phyloP scores from a whole-genome alignment of 2,329 filamentous ascomycete genomes.

The Ambrosiella cleistominuta region DNA sequence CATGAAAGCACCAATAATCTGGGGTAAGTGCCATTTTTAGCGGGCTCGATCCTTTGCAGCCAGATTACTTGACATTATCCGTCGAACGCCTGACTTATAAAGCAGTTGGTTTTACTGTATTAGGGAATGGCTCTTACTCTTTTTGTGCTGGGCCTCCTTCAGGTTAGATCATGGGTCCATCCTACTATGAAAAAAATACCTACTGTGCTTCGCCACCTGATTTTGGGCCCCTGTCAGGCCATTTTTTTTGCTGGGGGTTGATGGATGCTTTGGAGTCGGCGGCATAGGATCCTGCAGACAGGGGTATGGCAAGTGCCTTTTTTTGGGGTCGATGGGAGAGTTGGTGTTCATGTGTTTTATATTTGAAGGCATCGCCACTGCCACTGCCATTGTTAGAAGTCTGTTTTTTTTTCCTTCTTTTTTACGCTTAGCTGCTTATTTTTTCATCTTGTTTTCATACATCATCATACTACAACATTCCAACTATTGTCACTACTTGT shows the following conservation, averaged over 20 bases:
- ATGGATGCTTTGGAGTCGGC: neutral
- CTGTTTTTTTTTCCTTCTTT: neutral
- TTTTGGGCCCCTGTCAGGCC: neutral
- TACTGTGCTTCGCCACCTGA: too few species aligned
- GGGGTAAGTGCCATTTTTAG: constrained; percentile 12
- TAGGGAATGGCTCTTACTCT: neutral
- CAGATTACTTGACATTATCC: neutral
- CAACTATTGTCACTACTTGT: too few species aligned
- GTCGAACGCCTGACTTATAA: neutral
- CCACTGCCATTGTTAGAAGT: neutral
- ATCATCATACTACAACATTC: neutral
- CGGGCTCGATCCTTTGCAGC: neutral
- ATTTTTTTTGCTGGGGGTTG: neutral
- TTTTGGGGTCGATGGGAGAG: too few species aligned
- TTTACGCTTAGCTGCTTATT: neutral
- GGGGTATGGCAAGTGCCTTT: too few species aligned
- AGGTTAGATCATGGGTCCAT: neutral
- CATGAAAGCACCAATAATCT: constrained; percentile 1
- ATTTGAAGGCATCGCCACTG: neutral
- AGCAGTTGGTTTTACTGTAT: neutral
- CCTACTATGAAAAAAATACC: too few species aligned
- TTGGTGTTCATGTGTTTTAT: neutral
- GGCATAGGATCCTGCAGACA: neutral
- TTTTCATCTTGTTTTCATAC: neutral
- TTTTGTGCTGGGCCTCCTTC: neutral